Evolutionary conservation across 2,329 filamentous ascomycete genomes (phyloP).

Genomic region (Emergomyces pasteurianus): DNA sequence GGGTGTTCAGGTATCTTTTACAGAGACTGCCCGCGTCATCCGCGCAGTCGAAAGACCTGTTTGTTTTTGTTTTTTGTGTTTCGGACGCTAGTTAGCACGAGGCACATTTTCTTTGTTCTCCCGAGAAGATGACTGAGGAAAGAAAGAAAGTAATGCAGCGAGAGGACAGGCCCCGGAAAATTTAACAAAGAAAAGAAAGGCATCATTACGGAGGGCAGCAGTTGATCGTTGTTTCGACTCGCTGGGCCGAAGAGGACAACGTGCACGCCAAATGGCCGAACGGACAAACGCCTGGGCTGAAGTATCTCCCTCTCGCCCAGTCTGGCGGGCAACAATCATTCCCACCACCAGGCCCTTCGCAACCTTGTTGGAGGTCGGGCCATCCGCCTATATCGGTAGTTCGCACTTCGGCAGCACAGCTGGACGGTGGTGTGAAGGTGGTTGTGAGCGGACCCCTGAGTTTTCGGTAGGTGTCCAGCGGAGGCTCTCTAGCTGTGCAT

Average conservation of each 20-base stretch:
- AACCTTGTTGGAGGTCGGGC: not conserved
- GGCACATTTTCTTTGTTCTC: not conserved
- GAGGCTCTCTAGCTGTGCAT: not conserved
- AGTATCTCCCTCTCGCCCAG: not conserved
- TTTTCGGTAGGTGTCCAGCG: not conserved
- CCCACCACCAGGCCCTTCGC: not conserved
- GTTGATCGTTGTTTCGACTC: not conserved
- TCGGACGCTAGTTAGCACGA: not conserved
- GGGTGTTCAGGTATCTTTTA: not conserved
- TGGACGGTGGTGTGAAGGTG: not conserved
- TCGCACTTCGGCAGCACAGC: not conserved
- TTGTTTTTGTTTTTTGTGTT: not conserved
- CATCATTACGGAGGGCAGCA: not conserved
- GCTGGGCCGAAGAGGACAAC: not conserved
- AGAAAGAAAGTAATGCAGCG: not conserved
- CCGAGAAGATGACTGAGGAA: not conserved
- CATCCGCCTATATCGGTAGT: not conserved
- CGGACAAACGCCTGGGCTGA: not conserved
- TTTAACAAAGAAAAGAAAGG: not conserved
- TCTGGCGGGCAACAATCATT: not conserved
- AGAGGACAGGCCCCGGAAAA: not conserved
- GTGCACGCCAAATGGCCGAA: not conserved
- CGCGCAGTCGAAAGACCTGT: not conserved
- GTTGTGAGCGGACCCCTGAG: not conserved
- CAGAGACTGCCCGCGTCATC: not conserved